Evolutionary conservation across 345 rosid species (phyloP), one percentile per base, ranked within the genome.

Genomic region (Populus nigra): DNA sequence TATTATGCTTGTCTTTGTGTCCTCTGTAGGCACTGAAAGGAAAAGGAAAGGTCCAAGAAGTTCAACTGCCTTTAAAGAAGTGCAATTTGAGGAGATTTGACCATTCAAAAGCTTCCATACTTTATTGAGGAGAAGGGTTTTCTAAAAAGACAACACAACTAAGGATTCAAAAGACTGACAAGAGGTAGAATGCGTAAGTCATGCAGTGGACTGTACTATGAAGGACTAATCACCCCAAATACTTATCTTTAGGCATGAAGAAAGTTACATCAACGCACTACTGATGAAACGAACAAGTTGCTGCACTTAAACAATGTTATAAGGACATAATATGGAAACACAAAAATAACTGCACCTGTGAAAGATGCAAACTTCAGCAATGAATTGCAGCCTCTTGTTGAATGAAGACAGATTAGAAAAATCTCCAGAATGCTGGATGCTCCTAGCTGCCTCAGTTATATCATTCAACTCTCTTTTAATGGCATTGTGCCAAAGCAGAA

Each of bases 361-460:
- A 71, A 84, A 89, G 69, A 89, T 89, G 83, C 91, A 89, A 77
- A 89, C 85, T 83, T 89, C 90, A 35, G 91, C 91, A 81, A 89
- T 87, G 82, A 89, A 89, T 62, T 84, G 89, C 75, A 87, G 84
- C 86, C 91, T 85, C 78, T 83, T 79, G 78, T 89, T 89, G 81
- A 89, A 86, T 35, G 82, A 73, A 20, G 90, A 80, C 74, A 89
- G 81, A 79, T 87, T 88, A 63, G 86, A 87, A 80, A 83, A 85
- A 73, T 89, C 89, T 72, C 87, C 87, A 72, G 87, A 79, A 65
- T 81, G 76, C 76, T 86, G 89, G 49, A 89, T 87, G 78, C 78
- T 84, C 82, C 84, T 83, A 45, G 91, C 90, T 22, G 88, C 86
- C 72, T 83, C 85, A 25, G 84, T 86, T 77, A 89, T 87, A 78